Evolutionary conservation across 805 yeast genomes (phyloP).

Genomic region (Danielia oregonensis): DNA sequence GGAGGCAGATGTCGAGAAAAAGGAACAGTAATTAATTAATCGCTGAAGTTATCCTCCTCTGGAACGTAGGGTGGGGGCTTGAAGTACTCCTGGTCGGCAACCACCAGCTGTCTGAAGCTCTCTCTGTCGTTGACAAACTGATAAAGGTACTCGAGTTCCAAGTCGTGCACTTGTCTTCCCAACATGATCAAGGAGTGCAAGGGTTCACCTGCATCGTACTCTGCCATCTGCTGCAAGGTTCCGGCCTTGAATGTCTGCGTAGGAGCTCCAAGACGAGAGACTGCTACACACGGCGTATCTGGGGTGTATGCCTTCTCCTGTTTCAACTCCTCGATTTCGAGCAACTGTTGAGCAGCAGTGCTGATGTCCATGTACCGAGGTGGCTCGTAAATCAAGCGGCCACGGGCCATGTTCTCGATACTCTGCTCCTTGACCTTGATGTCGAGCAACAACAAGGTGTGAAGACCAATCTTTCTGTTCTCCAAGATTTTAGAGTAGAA

Average conservation of each 20-base stretch:
- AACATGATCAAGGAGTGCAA: slow-evolving; percentile 85
- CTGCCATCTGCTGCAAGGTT: slow-evolving; percentile 69
- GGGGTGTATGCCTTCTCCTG: slow-evolving; percentile 76
- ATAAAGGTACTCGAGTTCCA: slow-evolving; percentile 80
- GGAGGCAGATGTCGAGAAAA: slow-evolving; percentile 4
- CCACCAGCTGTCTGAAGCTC: slow-evolving; percentile 40
- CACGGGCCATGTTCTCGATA: slow-evolving; percentile 89
- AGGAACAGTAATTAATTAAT: slow-evolving; percentile 8
- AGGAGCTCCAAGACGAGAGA: slow-evolving; percentile 88
- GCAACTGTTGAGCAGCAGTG: slow-evolving; percentile 82
- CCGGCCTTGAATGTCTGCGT: slow-evolving; percentile 80
- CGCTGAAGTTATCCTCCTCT: slow-evolving; percentile 22
- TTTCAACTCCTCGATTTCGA: slow-evolving; percentile 82
- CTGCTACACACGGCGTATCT: slow-evolving; percentile 89
- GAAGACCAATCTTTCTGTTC: slow-evolving; percentile 86
- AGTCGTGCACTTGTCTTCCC: slow-evolving; percentile 91
- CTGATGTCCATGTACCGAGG: slow-evolving; percentile 94
- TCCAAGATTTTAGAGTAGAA: slow-evolving; percentile 88
- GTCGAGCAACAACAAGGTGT: slow-evolving; percentile 82
- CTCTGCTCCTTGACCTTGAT: slow-evolving; percentile 97
- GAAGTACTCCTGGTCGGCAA: slow-evolving; percentile 61
- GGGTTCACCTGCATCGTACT: slow-evolving; percentile 91
- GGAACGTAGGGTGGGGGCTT: slow-evolving; percentile 70
- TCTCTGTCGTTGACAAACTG: slow-evolving; percentile 67
- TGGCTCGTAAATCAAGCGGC: slow-evolving; percentile 89